Conservation (phyloP, 192 early-diverging fungal genomes). For the Cladochytrium replicatum region DNA sequence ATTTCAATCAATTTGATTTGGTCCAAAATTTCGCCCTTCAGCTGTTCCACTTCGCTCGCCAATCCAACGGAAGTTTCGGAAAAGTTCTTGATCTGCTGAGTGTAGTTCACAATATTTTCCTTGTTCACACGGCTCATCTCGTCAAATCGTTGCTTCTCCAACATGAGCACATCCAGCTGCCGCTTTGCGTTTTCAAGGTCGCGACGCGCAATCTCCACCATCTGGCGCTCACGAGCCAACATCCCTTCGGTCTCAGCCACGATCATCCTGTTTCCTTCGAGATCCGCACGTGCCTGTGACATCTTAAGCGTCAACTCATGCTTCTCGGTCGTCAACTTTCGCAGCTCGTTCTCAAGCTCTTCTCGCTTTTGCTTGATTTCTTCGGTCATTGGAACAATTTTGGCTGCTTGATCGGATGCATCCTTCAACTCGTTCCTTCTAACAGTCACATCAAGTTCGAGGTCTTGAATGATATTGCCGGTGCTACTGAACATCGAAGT, state of each 20-base stretch:
- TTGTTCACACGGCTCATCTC: conserved; percentile 33
- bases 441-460: conserved; percentile 35
- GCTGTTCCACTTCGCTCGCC: conserved; percentile 39
- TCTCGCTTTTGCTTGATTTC: conserved; percentile 46
- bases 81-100: conserved; percentile 33
- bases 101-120: conserved; percentile 35
- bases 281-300: conserved; percentile 41
- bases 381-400: conserved; percentile 35
- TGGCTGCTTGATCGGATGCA: conserved; percentile 49
- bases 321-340: conserved; percentile 46
- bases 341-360: conserved; percentile 48
- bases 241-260: conserved; percentile 42
- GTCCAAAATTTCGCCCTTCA: conserved; percentile 46
- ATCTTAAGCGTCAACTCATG: conserved; percentile 50
- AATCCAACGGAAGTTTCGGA: conserved; percentile 45
- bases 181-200: conserved; percentile 44
- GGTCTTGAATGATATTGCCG: conserved; percentile 18
- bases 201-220: conserved; percentile 25
- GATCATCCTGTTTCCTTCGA: conserved; percentile 49
- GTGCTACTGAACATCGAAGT: no score
- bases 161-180: conserved; percentile 17
- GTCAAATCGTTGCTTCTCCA: conserved; percentile 16
- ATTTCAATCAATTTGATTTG: conserved; percentile 54
- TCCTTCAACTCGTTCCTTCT: conserved; percentile 53
- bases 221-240: conserved; percentile 27